phyloP scores from a whole-genome alignment of 106 monocot genomes.

The Dendrobium officinale region DNA sequence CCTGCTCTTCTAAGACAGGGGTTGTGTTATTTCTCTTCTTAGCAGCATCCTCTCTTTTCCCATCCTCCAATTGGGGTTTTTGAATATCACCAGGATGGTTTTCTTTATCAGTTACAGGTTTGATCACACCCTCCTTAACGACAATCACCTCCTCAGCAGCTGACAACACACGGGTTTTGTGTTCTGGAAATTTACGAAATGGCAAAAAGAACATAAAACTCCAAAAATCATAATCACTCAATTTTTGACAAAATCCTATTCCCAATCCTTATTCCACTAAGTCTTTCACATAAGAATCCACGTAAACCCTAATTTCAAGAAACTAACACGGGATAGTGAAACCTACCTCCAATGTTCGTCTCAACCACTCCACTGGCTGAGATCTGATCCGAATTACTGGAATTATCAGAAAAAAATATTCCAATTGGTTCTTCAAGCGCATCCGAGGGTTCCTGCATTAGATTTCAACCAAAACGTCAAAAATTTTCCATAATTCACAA shows the following conservation, averaged over 20 bases:
- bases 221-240: background rate
- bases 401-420: constrained; percentile 18
- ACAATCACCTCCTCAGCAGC: constrained; percentile 6
- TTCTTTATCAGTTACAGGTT: constrained; percentile 8
- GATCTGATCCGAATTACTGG: constrained; percentile 21
- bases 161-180: constrained; percentile 37
- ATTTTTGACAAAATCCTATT: background rate
- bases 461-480: background rate
- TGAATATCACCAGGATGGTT: constrained; percentile 1
- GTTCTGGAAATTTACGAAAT: constrained; percentile 1
- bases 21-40: background rate
- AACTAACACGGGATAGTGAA: background rate
- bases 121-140: constrained; percentile 9
- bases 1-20: background rate
- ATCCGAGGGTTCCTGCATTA: constrained; percentile 25
- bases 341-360: constrained; percentile 13
- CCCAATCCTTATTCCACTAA: background rate
- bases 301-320: background rate
- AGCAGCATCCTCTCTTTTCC: background rate
- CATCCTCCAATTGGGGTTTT: constrained; percentile 3
- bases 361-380: constrained; percentile 1
- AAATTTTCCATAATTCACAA: background rate
- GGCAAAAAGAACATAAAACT: background rate
- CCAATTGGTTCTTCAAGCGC: constrained; percentile 31
- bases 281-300: background rate